Evolutionary conservation across 2,329 filamentous ascomycete genomes (phyloP), one percentile per base, ranked within the genome.

Genomic region (Venturia asperata): DNA sequence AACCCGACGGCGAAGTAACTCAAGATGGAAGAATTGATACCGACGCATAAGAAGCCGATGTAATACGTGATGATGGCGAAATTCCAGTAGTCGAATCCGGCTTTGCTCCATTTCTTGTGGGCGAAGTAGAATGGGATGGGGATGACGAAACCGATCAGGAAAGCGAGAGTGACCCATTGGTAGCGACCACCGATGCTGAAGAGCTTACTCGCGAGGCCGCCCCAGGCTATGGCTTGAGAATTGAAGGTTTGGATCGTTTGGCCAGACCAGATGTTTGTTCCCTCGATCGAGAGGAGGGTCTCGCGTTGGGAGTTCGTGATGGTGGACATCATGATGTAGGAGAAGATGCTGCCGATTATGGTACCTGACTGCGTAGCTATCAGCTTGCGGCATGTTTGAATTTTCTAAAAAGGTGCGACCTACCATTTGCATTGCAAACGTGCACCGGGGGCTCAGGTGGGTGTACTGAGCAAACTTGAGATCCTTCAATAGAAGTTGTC

Each of bases 251-350:
- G 79, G 5, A 80, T 72, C 39, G 76, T 74, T 10, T 77, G 75
- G n/a, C 79, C 79, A 24, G 75, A 78, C 79, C 79, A 81, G 47
- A 78, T 74, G 64, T 75, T 76, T 41, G 74, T 75, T 4, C 77
- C 79, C 56, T 79, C 68, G 11, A 77, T 73, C 30, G 76, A 73
- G 19, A 74, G 66, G 5, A 80, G 71, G 39, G 79, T 74, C 5
- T 77, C 73, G 5, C 74, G 70, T 64, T 80, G 77, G 64, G 76
- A 74, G 9, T 70, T 71, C 0, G 78, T 74, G 64, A 80, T 79
- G 41, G 72, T 76, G 66, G 74, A 74, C 77, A 80, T 80, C 69
- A 80, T 76, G 37, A 76, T 71, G 63, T 77, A 80, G 68, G 80
- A 78, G 34, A 80, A 68, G 15, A 77, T 68, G 6, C 75, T 74